A percentile compares a stretch with the other conserved stretches of the same genome.
phyloP scores from a whole-genome alignment of 2,329 filamentous ascomycete genomes.

The Lachnellula occidentalis region DNA sequence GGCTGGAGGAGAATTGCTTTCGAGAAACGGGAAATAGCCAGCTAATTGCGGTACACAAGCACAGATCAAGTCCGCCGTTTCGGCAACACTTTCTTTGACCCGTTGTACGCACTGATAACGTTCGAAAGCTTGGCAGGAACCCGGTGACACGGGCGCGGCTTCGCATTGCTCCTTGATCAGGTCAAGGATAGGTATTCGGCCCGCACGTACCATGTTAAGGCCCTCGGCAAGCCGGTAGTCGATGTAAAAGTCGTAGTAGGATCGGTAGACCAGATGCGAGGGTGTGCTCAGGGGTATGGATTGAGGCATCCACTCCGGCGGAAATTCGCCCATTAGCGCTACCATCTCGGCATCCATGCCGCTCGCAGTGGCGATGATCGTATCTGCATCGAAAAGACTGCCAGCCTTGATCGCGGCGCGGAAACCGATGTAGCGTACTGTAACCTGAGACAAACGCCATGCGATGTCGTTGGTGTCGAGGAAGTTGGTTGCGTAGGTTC shows the following conservation, averaged over 20 bases:
- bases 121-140: neutral
- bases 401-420: slow-evolving; percentile 4
- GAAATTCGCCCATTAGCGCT: neutral
- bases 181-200: slow-evolving; percentile 8
- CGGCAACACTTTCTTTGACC: neutral
- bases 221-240: slow-evolving; percentile 8
- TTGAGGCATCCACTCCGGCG: neutral
- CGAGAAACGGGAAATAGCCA: neutral
- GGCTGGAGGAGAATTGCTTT: neutral
- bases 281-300: neutral
- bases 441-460: neutral
- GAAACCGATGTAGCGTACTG: slow-evolving; percentile 7
- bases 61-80: slow-evolving; percentile 1
- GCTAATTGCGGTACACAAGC: slow-evolving; percentile 7
- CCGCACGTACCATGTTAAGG: slow-evolving; percentile 10
- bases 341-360: neutral
- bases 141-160: neutral
- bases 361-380: neutral
- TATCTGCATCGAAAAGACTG: neutral
- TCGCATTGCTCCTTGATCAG: slow-evolving; percentile 1
- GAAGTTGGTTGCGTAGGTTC: slow-evolving; percentile 37
- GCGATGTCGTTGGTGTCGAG: slow-evolving; percentile 6
- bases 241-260: slow-evolving; percentile 12
- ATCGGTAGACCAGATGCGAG: slow-evolving; percentile 8
- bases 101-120: neutral